Evolutionary conservation across 2,329 filamentous ascomycete genomes (phyloP), one percentile per base, ranked within the genome.

Genomic region (Capronia epimyces): DNA sequence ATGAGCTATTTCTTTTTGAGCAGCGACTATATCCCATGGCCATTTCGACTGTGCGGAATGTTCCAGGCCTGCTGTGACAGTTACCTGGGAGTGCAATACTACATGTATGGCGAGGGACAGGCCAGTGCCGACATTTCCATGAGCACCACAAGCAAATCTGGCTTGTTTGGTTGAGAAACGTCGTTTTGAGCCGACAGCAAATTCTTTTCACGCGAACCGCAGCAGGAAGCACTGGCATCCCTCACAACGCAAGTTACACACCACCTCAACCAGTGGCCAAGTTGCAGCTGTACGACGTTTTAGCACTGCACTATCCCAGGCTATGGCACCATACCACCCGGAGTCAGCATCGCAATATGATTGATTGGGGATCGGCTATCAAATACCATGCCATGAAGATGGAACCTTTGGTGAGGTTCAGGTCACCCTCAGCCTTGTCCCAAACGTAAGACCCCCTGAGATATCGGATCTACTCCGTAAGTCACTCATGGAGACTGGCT

Each of bases 1-100:
- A 70, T 76, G 68, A 69, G 70, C 47, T 76, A 71, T 57, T 74
- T 75, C 63, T 75, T 76, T 60, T 66, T 66, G 51, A 72, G 66
- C 57, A 59, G 58, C 29, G 66, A 71, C 43, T 59, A 63, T 43
- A 69, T 76, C 31, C 72, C 73, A 1, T 74, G 70, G 69, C 67
- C 72, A 2, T 76, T 76, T 62, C 71, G 70, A 46, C 52, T 75
- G 39, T 75, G 73, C 52, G 73, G 68, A 25, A 69, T 75, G 44
- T 73, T 76, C 60, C 73, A 76, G 59, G 73, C 70, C 40, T 63
- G 67, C 18, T 75, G 73, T 55, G 73, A 76, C 53, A 62, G 62
- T 36, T 74, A 74, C 54, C 60, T 76, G 51, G 73, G 73, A 16
- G 50, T 73, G 37, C 73, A 76, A 55, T 75, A 71, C 56, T 73